Evolutionary conservation across 139 green algal genomes (phyloP), one percentile per base, ranked within the genome.

Genomic region (Picochlorum sp.): DNA sequence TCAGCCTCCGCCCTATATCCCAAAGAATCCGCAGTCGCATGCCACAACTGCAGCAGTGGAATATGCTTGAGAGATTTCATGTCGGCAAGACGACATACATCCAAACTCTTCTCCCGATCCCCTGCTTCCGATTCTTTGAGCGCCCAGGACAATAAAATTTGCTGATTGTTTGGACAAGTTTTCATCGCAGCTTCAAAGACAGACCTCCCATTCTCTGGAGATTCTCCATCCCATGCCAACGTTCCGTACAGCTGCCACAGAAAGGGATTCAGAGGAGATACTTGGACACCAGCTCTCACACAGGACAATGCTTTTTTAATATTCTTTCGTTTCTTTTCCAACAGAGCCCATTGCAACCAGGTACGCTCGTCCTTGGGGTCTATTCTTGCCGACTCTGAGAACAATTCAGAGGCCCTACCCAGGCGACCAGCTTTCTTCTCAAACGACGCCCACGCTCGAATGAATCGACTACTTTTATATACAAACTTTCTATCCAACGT

Each of bases 61-160:
- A 54, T 54, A 20, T 54, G 47, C 47, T 21, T 26, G 47, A 21
- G n/a, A 54, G 47, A 54, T 54, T 21, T 54, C 47, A 41, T 41
- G 34, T 41, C 47, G 6, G 47, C 47, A 54, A 54, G 47, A 21
- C 47, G 47, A 21, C 16, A 20, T n/a, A 91, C 71, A n/a, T 18
- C 8, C 13, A 80, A 49, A 4, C 76, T 79, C 2, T 49, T 54
- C 9, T 67, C 44, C 30, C 18, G 4, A 21, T 84, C 58, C 0
- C 73, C 77, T 11, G 20, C 62, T n/a, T 55, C 64, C 1, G 62
- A 63, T 69, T 91, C 81, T 49, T 85, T 47, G 37, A 90, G 49
- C 4, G 84, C 82, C 84, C 84, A 92, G 61, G 92, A 85, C 84
- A 92, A 77, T 66, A 76, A 72, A 60, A 91, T 61, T 30, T 81